Percentiles rank a stretch among this genome's conserved stretches.
These are phyloP conservation scores for Setaria italica DNA, from an alignment of 202 grass and related monocot species.

Conservation along the genomic window DNA sequence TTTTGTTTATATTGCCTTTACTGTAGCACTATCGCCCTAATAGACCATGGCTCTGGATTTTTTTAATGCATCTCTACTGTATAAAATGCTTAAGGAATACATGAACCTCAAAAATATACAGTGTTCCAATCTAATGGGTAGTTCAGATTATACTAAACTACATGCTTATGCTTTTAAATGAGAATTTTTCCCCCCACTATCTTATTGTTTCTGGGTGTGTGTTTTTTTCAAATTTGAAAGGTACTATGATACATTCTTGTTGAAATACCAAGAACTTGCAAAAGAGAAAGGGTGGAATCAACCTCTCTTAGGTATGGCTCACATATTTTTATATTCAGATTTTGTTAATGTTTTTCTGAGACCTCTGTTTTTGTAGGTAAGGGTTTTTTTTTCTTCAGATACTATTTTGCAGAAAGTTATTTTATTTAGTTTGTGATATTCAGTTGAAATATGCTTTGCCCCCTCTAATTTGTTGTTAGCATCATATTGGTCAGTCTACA, in stretches of 20 bases:
- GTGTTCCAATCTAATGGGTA: neutral
- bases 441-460: conserved; percentile 1
- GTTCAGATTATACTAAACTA: conserved; percentile 20
- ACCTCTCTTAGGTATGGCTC: conserved; percentile 81
- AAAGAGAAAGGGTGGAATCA: conserved; percentile 77
- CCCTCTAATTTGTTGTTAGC: neutral
- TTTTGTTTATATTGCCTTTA: neutral
- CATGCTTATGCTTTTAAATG: conserved; percentile 14
- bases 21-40: neutral
- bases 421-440: conserved; percentile 22
- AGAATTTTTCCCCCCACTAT: neutral
- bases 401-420: conserved; percentile 7
- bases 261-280: conserved; percentile 86
- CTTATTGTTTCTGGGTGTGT: conserved; percentile 24
- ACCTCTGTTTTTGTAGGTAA: neutral
- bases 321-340: conserved; percentile 26
- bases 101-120: conserved; percentile 13
- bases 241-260: conserved; percentile 92
- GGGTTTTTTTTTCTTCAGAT: neutral
- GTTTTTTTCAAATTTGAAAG: conserved; percentile 50
- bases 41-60: neutral
- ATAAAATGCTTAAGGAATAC: neutral
- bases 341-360: neutral
- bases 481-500: neutral
- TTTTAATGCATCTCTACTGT: neutral